phyloP scores from a whole-genome alignment of 805 yeast genomes.

The Hanseniaspora vineae region DNA sequence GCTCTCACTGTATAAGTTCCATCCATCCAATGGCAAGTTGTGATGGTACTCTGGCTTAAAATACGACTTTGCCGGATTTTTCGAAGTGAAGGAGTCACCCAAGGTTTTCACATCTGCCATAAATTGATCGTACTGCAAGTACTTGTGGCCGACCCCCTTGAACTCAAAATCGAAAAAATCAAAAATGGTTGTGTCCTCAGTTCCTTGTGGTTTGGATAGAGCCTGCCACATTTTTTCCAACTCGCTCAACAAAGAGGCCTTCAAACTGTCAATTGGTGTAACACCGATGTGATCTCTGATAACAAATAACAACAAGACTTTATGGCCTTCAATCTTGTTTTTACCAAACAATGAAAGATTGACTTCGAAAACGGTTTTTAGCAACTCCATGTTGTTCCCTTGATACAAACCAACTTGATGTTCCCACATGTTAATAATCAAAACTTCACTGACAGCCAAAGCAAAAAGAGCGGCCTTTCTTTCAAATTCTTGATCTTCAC shows the following conservation, averaged over 20 bases:
- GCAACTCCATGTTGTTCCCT: conserved; percentile 92
- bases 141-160: conserved; percentile 72
- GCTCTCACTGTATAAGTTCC: conserved; percentile 82
- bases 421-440: conserved; percentile 93
- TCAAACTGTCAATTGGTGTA: conserved; percentile 65
- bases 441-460: conserved; percentile 75
- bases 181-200: conserved; percentile 38
- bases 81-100: conserved; percentile 43
- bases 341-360: conserved; percentile 75
- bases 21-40: conserved; percentile 84
- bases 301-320: conserved; percentile 68
- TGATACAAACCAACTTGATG: conserved; percentile 93
- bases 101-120: conserved; percentile 42
- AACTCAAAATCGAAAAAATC: conserved; percentile 83
- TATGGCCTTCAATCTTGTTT: conserved; percentile 28
- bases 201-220: conserved; percentile 58
- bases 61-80: conserved; percentile 22
- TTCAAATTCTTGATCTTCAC: conserved; percentile 97
- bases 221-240: conserved; percentile 66
- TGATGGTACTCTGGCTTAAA: conserved; percentile 70
- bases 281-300: conserved; percentile 84
- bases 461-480: conserved; percentile 94
- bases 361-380: conserved; percentile 94
- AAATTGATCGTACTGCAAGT: conserved; percentile 67
- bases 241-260: conserved; percentile 57